Conservation (phyloP, 805 yeast genomes). For the Suhomyces sp. region DNA sequence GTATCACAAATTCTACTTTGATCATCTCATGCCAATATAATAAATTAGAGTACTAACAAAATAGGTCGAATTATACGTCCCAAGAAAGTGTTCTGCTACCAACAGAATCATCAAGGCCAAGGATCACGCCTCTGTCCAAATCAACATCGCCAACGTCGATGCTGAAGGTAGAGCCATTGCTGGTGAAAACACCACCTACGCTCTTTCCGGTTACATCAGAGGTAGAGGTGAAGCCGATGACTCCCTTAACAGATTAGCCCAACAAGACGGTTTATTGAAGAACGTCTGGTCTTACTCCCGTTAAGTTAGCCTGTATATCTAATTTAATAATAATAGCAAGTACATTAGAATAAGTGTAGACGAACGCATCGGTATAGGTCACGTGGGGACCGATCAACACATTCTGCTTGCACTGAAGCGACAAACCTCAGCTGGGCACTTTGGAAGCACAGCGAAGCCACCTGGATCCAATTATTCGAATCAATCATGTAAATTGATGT, state of each 20-base stretch:
- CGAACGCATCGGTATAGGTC: not conserved
- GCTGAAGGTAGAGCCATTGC: constrained; percentile 93
- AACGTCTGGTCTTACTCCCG: constrained; percentile 95
- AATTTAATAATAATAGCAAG: constrained; percentile 17
- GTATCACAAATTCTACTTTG: too few species aligned
- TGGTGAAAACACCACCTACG: constrained; percentile 90
- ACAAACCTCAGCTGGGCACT: too few species aligned
- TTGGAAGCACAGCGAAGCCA: too few species aligned
- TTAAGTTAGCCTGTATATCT: constrained; percentile 43
- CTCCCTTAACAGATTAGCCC: constrained; percentile 98
- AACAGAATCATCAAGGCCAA: constrained; percentile 99
- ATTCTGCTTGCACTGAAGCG: too few species aligned
- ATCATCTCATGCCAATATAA: not conserved
- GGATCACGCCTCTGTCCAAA: constrained; percentile 99
- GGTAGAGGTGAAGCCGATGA: constrained; percentile 99
- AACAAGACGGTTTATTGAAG: constrained; percentile 96
- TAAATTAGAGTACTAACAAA: constrained; percentile 26
- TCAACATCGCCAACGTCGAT: constrained; percentile 97
- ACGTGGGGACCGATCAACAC: too few species aligned
- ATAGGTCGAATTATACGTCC: constrained; percentile 99
- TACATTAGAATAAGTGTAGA: constrained; percentile 5
- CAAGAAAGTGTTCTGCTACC: constrained; percentile 99
- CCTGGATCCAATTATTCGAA: too few species aligned
- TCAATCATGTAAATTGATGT: too few species aligned
- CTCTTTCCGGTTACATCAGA: constrained; percentile 96